Conservation (phyloP, 2,329 filamentous ascomycete species). For the Echinosphaeria canescens region DNA sequence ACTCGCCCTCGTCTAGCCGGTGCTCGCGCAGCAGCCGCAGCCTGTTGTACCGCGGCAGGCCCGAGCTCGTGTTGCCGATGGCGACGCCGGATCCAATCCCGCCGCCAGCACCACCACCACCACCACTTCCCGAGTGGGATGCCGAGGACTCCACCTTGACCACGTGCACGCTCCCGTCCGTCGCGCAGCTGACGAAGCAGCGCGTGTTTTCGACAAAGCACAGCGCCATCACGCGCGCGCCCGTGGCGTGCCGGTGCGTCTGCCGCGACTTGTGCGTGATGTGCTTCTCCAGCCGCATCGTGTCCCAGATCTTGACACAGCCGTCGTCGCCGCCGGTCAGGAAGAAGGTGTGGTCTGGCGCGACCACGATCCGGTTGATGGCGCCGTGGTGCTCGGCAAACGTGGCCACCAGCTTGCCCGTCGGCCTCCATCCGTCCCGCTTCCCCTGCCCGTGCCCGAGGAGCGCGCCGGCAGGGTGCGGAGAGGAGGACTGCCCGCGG, state of each 20-base stretch:
- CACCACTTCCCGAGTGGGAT: no score
- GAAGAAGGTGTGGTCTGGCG: constrained; percentile 88
- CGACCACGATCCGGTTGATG: constrained; percentile 60
- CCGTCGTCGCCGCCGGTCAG: constrained; percentile 86
- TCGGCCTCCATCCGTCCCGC: constrained; percentile 58
- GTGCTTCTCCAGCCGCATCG: constrained; percentile 73
- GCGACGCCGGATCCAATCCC: no score
- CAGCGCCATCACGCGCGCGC: constrained; percentile 55
- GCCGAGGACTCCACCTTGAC: constrained; percentile 52
- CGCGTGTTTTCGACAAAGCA: constrained; percentile 91
- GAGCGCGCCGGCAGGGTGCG: no score
- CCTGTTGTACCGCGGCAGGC: constrained; percentile 47
- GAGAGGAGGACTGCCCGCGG: constrained; percentile 22
- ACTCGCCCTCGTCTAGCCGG: constrained; percentile 50
- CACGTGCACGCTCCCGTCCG: constrained; percentile 75
- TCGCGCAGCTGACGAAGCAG: constrained; percentile 78
- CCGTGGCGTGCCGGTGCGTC: constrained; percentile 55
- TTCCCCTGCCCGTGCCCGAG: no score
- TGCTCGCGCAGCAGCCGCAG: constrained; percentile 60
- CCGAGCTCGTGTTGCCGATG: constrained; percentile 19
- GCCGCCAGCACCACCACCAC: no score
- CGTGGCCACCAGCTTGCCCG: constrained; percentile 65
- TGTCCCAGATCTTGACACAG: constrained; percentile 83
- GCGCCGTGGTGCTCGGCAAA: constrained; percentile 74
- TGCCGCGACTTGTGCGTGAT: constrained; percentile 73